Conservation (phyloP, 805 yeast species). For the Barnettozyma populi region DNA sequence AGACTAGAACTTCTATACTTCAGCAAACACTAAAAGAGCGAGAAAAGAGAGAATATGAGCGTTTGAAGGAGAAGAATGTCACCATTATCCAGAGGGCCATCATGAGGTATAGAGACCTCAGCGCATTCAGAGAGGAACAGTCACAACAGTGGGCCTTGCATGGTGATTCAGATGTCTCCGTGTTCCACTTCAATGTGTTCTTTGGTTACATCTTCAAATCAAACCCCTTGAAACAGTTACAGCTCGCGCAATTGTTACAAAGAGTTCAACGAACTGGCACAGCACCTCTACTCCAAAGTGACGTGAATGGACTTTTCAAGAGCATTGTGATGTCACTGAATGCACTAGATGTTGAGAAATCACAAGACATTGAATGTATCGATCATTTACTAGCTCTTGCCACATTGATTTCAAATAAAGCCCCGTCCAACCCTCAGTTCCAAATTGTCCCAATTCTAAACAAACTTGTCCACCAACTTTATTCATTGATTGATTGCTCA, state of each 20-base stretch:
- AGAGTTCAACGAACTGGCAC: not conserved
- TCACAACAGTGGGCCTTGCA: slow-evolving; percentile 19
- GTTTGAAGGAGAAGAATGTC: slow-evolving; percentile 46
- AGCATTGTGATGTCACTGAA: slow-evolving; percentile 9
- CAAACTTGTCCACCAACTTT: not conserved
- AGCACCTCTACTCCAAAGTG: not conserved
- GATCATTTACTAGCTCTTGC: slow-evolving; percentile 8
- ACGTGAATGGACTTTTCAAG: slow-evolving; percentile 5
- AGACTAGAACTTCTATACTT: slow-evolving; percentile 23
- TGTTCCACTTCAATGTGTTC: slow-evolving; percentile 29
- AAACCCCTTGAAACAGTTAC: slow-evolving; percentile 4
- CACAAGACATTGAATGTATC: slow-evolving; percentile 1
- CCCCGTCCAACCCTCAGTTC: not conserved
- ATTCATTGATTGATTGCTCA: not conserved
- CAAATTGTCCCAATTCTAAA: slow-evolving; percentile 6
- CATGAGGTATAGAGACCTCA: slow-evolving; percentile 34
- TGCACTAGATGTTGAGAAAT: slow-evolving; percentile 1
- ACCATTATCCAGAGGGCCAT: slow-evolving; percentile 43
- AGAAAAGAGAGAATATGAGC: slow-evolving; percentile 51
- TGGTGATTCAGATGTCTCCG: slow-evolving; percentile 2
- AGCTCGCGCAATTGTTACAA: not conserved
- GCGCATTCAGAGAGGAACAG: slow-evolving; percentile 20
- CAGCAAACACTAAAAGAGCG: slow-evolving; percentile 64
- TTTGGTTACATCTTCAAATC: slow-evolving; percentile 19
- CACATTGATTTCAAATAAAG: not conserved